Evolutionary conservation across 805 yeast genomes (phyloP).

Genomic region (Yamadazyma endophytica): DNA sequence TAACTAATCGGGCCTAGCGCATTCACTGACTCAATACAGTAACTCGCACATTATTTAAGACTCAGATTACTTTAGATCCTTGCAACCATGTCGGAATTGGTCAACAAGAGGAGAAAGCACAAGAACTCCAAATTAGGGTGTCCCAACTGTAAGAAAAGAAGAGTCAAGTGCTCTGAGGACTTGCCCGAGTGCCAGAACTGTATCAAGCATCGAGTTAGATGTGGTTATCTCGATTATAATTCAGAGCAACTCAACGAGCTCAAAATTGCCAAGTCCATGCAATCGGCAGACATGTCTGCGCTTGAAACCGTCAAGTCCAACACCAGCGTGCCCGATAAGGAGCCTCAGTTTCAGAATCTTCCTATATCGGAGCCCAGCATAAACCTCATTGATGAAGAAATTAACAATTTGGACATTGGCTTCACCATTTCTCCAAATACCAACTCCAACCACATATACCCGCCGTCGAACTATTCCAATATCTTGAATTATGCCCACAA

Average conservation of each 20-base stretch:
- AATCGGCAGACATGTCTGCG: background rate
- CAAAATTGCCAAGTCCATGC: constrained; percentile 13
- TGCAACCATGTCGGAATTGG: background rate
- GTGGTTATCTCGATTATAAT: constrained; percentile 35
- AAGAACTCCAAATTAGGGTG: constrained; percentile 43
- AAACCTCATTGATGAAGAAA: constrained; percentile 10
- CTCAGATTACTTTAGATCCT: too few species aligned
- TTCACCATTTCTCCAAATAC: constrained; percentile 4
- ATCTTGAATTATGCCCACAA: constrained; percentile 10
- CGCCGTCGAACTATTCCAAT: constrained; percentile 7
- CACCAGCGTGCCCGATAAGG: too few species aligned
- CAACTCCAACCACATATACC: too few species aligned
- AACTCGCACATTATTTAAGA: too few species aligned
- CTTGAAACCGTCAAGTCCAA: too few species aligned
- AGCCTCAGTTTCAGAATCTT: too few species aligned
- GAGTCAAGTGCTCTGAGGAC: constrained; percentile 46
- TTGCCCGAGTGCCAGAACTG: constrained; percentile 38
- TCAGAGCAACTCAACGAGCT: constrained; percentile 28
- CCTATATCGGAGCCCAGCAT: background rate
- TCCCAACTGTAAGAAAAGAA: constrained; percentile 44
- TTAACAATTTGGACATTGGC: constrained; percentile 13
- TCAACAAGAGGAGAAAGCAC: constrained; percentile 22
- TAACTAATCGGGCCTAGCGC: too few species aligned
- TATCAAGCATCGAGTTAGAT: constrained; percentile 34
- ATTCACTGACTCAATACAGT: too few species aligned